Base-by-base conservation (phyloP, 1,284 basidiomycete genomes). In the Irpex sp. region DNA sequence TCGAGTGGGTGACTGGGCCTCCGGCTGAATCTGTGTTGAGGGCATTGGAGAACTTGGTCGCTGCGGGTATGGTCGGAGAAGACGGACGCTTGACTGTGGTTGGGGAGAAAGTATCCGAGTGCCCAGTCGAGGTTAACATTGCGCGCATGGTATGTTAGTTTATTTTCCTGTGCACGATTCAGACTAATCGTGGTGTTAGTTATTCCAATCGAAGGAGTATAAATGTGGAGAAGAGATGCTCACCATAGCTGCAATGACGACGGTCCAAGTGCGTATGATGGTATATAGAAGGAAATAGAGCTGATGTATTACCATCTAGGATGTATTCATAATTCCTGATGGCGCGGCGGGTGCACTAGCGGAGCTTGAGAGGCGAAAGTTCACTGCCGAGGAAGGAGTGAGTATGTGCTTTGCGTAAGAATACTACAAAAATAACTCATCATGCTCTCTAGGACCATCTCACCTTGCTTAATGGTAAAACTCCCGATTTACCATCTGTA, bases 321-420 rank as follows among this genome's bases (percentile, higher is more conserved):
- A 97, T 72, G 87, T 90, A 2, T 98, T 98, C 74, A 75, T 95
- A 39, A 90, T 93, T 59, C 89, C 91, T 5, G 92, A 95, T 15
- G 94, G 94, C 5, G 85, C 86, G n/a, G 83, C 87, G 13, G 93
- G 90, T 5, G 92, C 93, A 0, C 74, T 95, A 59, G 94, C 92
- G 7, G 94, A 97, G 75, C 78, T 99, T 7, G 94, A 97, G 74
- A 82, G 94, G 57, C 81, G 97, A 60, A 97, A 97, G 71, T 99
- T 99, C 70, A 97, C 94, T 0, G 95, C 95, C 0, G 94, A 97
- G 75, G 96, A 99, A 85, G 97, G 97, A 67, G 93, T 93, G 64
- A 71, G 83, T 74, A 33, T 21, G 46, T 7, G 43, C 31, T 39
- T 8, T 35, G 62, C 15, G 2, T n/a, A 49, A 39, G 47, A 59